phyloP scores from a whole-genome alignment of 148 eudicot genomes.

The Simmondsia chinensis region DNA sequence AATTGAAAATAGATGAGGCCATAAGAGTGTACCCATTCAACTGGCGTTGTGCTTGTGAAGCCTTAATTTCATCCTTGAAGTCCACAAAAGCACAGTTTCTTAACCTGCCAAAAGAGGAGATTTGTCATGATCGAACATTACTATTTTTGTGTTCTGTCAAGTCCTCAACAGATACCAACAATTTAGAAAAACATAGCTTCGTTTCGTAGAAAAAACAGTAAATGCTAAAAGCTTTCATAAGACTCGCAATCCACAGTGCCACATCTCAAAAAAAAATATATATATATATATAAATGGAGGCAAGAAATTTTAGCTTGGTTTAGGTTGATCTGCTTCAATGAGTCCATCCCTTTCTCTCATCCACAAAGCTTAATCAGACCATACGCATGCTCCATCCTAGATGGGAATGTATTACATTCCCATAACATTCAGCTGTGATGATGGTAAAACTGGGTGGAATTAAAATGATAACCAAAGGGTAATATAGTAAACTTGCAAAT shows the following conservation, averaged over 20 bases:
- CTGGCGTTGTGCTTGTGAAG: conserved; percentile 77
- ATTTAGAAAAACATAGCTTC: not conserved
- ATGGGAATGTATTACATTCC: too few relatives aligned
- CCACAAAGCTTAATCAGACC: too few relatives aligned
- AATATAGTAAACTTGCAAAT: too few relatives aligned
- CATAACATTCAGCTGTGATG: too few relatives aligned
- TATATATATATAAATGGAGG: not conserved
- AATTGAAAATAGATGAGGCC: not conserved
- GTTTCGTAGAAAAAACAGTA: not conserved
- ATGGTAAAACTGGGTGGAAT: too few relatives aligned
- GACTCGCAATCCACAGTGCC: not conserved
- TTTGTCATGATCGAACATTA: not conserved
- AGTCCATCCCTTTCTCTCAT: too few relatives aligned
- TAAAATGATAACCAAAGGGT: too few relatives aligned
- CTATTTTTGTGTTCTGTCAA: too few relatives aligned
- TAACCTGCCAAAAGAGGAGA: conserved; percentile 27
- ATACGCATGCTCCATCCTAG: too few relatives aligned
- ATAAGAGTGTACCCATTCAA: conserved; percentile 51
- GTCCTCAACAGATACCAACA: not conserved
- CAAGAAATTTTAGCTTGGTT: too few relatives aligned
- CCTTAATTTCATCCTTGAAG: conserved; percentile 60
- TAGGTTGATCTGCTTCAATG: too few relatives aligned
- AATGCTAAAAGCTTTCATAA: not conserved
- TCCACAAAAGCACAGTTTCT: conserved; percentile 87
- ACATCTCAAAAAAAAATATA: not conserved